These are phyloP conservation scores for Salix suchowensis DNA, from an alignment of 345 rosid genomes.

Conservation along the genomic window DNA sequence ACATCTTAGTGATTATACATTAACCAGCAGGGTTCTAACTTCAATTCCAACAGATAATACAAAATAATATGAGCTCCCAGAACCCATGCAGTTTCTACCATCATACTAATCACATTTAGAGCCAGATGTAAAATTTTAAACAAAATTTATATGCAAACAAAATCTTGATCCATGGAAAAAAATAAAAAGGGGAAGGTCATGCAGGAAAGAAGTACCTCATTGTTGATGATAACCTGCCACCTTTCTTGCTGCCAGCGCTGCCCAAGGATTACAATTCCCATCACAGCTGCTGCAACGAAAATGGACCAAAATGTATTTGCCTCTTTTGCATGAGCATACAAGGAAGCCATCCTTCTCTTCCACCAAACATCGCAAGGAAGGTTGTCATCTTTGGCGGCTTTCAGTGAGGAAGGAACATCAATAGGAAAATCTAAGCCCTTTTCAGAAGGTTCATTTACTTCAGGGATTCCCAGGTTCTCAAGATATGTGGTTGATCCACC, in stretches of 20 bases:
- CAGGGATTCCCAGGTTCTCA: conserved; percentile 32
- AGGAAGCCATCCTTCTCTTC: conserved; percentile 76
- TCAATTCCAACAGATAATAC: background rate
- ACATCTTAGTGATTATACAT: background rate
- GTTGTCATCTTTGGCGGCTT: conserved; percentile 40
- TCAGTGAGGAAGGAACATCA: conserved; percentile 32
- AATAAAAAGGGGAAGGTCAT: background rate
- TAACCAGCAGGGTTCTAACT: background rate
- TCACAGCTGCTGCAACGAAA: conserved; percentile 85
- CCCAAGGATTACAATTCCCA: conserved; percentile 90
- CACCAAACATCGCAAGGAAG: conserved; percentile 94
- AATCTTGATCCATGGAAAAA: background rate
- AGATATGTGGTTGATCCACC: conserved; percentile 42
- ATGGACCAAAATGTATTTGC: conserved; percentile 88
- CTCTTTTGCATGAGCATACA: conserved; percentile 73
- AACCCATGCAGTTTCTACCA: background rate
- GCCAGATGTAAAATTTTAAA: background rate
- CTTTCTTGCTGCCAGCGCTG: conserved; percentile 96
- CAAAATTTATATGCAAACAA: background rate
- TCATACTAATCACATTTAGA: background rate
- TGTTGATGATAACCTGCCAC: conserved; percentile 63
- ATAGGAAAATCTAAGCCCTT: conserved; percentile 24
- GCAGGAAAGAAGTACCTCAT: conserved; percentile 48
- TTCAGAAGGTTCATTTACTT: conserved; percentile 35
- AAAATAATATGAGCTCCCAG: background rate